Evolutionary conservation across 2,329 filamentous ascomycete species (phyloP).

Genomic region (Venturia nashicola): DNA sequence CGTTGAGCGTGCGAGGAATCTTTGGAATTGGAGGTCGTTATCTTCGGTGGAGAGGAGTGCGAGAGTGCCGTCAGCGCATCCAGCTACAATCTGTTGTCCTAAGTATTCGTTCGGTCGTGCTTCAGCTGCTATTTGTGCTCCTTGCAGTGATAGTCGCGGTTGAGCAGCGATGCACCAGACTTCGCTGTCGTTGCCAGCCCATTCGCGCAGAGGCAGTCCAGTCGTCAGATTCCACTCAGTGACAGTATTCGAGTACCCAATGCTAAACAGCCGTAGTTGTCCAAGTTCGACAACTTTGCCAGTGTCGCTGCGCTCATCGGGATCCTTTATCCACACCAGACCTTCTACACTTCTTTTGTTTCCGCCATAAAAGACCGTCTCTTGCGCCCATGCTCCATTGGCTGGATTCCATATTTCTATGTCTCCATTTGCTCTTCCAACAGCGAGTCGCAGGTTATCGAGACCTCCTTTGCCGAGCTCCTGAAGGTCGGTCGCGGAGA

Average conservation of each 20-base stretch:
- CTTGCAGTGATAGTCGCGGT: slow-evolving; percentile 41
- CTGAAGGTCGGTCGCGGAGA: slow-evolving; percentile 53
- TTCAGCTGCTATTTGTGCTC: slow-evolving; percentile 11
- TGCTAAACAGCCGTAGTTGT: slow-evolving; percentile 81
- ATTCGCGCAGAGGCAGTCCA: slow-evolving; percentile 65
- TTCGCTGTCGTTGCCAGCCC: slow-evolving; percentile 85
- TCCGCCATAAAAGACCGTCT: slow-evolving; percentile 72
- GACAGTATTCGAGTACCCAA: slow-evolving; percentile 81
- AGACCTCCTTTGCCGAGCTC: slow-evolving; percentile 26
- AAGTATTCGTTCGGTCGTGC: slow-evolving; percentile 12
- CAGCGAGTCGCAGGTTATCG: slow-evolving; percentile 61
- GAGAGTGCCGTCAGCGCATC: slow-evolving; percentile 83
- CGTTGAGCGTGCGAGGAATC: slow-evolving; percentile 61
- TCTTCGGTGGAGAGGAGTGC: slow-evolving; percentile 80
- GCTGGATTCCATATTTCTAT: slow-evolving; percentile 96
- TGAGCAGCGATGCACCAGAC: slow-evolving; percentile 94
- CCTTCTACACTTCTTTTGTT: slow-evolving; percentile 81
- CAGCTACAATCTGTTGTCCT: slow-evolving; percentile 59
- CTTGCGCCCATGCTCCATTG: slow-evolving; percentile 75
- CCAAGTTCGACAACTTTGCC: neutral
- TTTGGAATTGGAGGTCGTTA: slow-evolving; percentile 67
- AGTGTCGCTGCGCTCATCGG: slow-evolving; percentile 42
- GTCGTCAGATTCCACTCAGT: slow-evolving; percentile 90
- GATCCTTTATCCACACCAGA: slow-evolving; percentile 67
- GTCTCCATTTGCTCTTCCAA: slow-evolving; percentile 87